Evolutionary conservation across 225 moss, liverwort and hornwort species (phyloP), one percentile per base, ranked within the genome.

Genomic region (Thuidium tamariscinum): DNA sequence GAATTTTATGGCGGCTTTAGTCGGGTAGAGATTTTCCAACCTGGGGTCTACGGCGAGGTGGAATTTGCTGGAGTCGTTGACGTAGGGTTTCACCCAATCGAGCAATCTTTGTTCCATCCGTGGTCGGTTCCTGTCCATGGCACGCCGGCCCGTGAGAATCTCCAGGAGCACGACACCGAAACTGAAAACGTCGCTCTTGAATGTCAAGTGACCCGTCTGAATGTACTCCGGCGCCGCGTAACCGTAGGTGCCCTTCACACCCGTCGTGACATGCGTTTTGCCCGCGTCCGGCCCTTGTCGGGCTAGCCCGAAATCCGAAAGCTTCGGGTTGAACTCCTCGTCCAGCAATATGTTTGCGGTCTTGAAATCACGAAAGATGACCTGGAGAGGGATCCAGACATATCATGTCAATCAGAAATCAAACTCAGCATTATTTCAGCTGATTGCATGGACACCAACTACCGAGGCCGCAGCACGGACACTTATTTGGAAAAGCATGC

Each of bases 281-380:
- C 81, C 91, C 6, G 65, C 62, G 37, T 92, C 91, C 23, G 91
- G 94, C 26, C 91, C 91, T 81, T 94, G 90, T 56, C 92, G 83
- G 11, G 96, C 93, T 16, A 96, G 88, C 63, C 96, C 96, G 62
- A 96, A 95, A 85, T 96, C 96, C 13, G 95, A 94, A 32, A 96
- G 91, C 30, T 93, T 92, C 29, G 94, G 93, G 55, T 95, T 92
- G 79, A 95, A 95, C 17, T 88, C 94, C 13, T 90, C 86, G 74
- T 95, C 95, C 37, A 96, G 89, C 52, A 96, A 32, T 41, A 96
- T 92, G 76, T 95, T 96, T 4, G 90, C 85, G 7, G 94, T 85
- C 89, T 93, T 94, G 88, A 94, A 93, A 85, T 94, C 94, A 23
- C 94, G 94, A 44, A 93, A 93, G 57, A 94, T 93, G 42, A 94